Base-by-base conservation (phyloP, 2,329 filamentous ascomycete genomes). In the Aspergillus sojae region DNA sequence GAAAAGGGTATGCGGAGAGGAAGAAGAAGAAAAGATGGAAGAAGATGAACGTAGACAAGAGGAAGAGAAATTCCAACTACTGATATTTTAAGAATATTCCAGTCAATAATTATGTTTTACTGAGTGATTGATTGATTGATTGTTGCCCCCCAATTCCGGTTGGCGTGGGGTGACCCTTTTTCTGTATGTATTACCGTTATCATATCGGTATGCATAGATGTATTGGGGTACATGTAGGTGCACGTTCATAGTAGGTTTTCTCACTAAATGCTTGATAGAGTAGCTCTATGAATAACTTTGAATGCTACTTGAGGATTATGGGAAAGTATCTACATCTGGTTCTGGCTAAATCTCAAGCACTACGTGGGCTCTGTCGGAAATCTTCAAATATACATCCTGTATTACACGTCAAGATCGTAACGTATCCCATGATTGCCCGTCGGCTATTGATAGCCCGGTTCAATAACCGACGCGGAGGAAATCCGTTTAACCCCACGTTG, bases 401-500 rank as follows among this genome's bases (percentile, higher is more conserved):
- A 30, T 28, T 50, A 30, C 16, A 32, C 19, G 19, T 52, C 3
- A 2, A 19, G 43, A 14, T 46, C 43, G 2, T 46, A 46, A 23
- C 23, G 21, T 26, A 52, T 52, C 48, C 26, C 3, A 50, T 50
- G 23, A 50, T 50, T 19, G 26, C 28, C n/a, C 36, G 50, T 67
- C 69, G 68, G 69, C 60, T 65, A 70, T 67, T 69, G 65, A 67
- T 54, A 41, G 43, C 16, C 3, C 36, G 26, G 56, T 50, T 65
- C 65, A 67, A 67, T 52, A 45, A 41, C 65, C 62, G 61, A 65
- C 59, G 57, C 69, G 72, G 71, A 71, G 64, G 55, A 67, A 62
- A 60, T 70, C 71, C 70, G 71, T 61, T 41, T 43, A 34, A 62
- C 63, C 68, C 65, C 67, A 66, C 65, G 50, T 36, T 50, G 48